Conservation (phyloP, 257 asterid genomes). For the Anisodus tanguticus region DNA sequence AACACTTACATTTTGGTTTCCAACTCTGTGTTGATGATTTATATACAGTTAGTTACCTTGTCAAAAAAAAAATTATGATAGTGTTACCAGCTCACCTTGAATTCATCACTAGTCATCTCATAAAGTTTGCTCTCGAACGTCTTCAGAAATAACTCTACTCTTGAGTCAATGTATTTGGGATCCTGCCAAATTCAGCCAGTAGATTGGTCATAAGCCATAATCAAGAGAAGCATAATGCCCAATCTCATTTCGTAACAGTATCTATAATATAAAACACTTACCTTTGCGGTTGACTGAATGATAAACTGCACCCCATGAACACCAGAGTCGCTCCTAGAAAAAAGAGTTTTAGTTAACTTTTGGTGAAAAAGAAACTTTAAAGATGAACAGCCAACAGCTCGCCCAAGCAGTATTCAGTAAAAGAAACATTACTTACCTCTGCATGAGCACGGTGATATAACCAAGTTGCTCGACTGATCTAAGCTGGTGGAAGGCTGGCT, state of each 20-base stretch:
- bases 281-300: constrained; percentile 91
- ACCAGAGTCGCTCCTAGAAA: constrained; percentile 82
- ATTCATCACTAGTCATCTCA: constrained; percentile 83
- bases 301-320: constrained; percentile 91
- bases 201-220: constrained; percentile 27
- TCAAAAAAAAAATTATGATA: no score
- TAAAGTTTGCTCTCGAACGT: constrained; percentile 83
- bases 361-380: constrained; percentile 26
- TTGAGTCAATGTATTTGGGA: constrained; percentile 82
- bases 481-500: constrained; percentile 97
- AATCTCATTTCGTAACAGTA: neutral
- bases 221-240: constrained; percentile 23
- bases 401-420: constrained; percentile 19
- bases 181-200: constrained; percentile 62
- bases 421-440: constrained; percentile 57
- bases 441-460: constrained; percentile 85
- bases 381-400: constrained; percentile 2
- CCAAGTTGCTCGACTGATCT: constrained; percentile 99
- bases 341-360: neutral
- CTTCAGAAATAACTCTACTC: constrained; percentile 85
- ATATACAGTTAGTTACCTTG: no score
- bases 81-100: constrained; percentile 55
- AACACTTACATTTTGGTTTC: no score
- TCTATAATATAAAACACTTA: constrained; percentile 31
- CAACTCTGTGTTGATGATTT: no score